Evolutionary conservation across 345 rosid genomes (phyloP), one percentile per base, ranked within the genome.

Genomic region (Pelargonium nanum): DNA sequence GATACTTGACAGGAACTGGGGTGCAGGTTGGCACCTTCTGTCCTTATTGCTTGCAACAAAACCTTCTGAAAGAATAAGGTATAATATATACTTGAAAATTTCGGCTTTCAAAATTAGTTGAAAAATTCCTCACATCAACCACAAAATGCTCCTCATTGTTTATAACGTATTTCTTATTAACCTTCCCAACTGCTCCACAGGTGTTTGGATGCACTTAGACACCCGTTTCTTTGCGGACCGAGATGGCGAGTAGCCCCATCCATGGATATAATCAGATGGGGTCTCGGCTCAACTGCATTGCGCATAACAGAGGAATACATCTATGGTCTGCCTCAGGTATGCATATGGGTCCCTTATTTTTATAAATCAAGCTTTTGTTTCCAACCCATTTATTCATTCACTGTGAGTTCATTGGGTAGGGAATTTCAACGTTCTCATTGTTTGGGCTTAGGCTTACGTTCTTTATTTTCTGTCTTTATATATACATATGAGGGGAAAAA

Each of bases 1-100:
- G 98, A 92, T 92, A 60, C 98, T 92, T 30, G 96, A 92, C 78
- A 79, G 96, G 68, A 89, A 85, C 64, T 87, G 95, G 87, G 97
- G 97, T 63, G 91, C 91, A 2, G 98, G 98, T 55, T 92, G 97
- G 98, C 85, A 92, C 71, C 93, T 92, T 69, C 75, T 89, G 28
- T 87, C 95, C 40, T 80, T 82, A 55, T 66, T 92, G 72, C 87
- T 92, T 65, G 93, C 98, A 60, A 76, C 79, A 32, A 82, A 76
- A 71, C 82, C 84, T 75, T 85, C 89, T 17, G 68, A 84, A 71
- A 75, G 98, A 81, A 87, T 89, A 62, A 89, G 89, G 96, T 87
- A 77, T 58, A 67, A 54, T 50, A 5, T 34, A 10, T 34, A 15
- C 1, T 34, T 34, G 13, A 9, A 9, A 28, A 3, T 2, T 28